phyloP scores from a whole-genome alignment of 177 flowering plant genomes.

The Vitis hybrid region DNA sequence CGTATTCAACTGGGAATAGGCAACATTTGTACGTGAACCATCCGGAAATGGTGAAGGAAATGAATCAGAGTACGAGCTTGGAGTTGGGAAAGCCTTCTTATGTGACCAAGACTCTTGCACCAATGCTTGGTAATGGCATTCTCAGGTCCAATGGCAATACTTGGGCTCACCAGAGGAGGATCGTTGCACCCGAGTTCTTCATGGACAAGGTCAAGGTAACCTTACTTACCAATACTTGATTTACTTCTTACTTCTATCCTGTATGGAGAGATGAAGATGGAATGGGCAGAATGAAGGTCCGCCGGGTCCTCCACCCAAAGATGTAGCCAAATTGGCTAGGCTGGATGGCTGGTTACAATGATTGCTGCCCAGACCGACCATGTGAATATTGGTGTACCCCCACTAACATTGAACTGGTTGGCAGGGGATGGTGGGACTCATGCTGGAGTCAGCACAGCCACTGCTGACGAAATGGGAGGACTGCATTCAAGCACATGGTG shows the following conservation, averaged over 20 bases:
- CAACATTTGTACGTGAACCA: slow-evolving; percentile 51
- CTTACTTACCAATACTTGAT: too few species aligned
- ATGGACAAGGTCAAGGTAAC: slow-evolving; percentile 60
- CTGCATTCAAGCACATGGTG: slow-evolving; percentile 29
- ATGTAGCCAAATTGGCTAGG: too few species aligned
- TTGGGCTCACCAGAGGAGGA: slow-evolving; percentile 59
- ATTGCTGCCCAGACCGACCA: too few species aligned
- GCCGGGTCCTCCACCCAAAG: too few species aligned
- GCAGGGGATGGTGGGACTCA: slow-evolving; percentile 59
- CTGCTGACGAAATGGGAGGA: slow-evolving; percentile 44
- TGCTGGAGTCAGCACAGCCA: slow-evolving; percentile 42
- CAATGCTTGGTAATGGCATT: slow-evolving; percentile 56
- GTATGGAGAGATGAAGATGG: too few species aligned
- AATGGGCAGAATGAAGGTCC: too few species aligned
- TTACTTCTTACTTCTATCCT: too few species aligned
- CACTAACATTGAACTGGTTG: neutral
- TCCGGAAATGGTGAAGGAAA: slow-evolving; percentile 54
- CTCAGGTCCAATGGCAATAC: slow-evolving; percentile 43
- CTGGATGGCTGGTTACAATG: too few species aligned
- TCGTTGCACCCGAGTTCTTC: slow-evolving; percentile 54
- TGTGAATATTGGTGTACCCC: neutral
- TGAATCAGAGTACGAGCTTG: slow-evolving; percentile 35
- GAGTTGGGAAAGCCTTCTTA: slow-evolving; percentile 55
- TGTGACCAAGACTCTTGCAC: slow-evolving; percentile 36
- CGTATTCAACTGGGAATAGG: slow-evolving; percentile 44